Percentiles rank a stretch among this genome's conserved stretches.
These are phyloP conservation scores for Acanthamoeba triangularis DNA, from an alignment of 208 protist genomes.

Conservation along the genomic window DNA sequence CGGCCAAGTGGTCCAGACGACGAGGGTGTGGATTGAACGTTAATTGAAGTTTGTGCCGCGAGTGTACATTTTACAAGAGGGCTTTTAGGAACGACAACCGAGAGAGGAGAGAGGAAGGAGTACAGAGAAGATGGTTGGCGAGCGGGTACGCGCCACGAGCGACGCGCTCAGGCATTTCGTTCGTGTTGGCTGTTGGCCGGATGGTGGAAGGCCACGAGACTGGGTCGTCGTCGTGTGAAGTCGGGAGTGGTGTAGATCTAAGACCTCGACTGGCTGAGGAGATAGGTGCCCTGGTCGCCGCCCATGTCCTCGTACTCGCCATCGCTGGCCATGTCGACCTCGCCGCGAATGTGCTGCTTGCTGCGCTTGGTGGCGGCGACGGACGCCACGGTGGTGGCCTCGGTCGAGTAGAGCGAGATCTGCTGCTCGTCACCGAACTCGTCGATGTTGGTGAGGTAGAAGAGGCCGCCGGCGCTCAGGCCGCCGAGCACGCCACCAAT, in stretches of 20 bases:
- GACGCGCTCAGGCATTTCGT: background rate
- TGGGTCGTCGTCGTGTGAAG: no score
- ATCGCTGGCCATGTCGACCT: constrained; percentile 35
- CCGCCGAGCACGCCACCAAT: constrained; percentile 47
- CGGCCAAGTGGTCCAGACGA: background rate
- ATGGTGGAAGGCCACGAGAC: background rate
- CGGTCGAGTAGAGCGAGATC: constrained; percentile 70
- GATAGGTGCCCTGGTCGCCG: constrained; percentile 67
- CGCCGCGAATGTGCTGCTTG: constrained; percentile 72
- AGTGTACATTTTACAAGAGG: constrained; percentile 61
- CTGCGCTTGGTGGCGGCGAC: constrained; percentile 74
- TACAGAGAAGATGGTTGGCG: background rate
- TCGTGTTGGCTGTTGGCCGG: background rate
- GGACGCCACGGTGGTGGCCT: constrained; percentile 50
- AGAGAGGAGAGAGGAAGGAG: background rate
- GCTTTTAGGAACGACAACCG: background rate
- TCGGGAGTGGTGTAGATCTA: background rate
- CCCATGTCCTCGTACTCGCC: constrained; percentile 75
- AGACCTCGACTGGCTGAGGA: constrained; percentile 31
- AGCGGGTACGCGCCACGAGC: background rate
- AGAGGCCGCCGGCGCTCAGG: constrained; percentile 45
- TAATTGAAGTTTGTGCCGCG: background rate
- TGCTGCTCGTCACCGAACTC: constrained; percentile 46
- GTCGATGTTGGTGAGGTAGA: constrained; percentile 56
- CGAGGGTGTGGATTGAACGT: background rate